Percentiles rank a stretch among this genome's conserved stretches.
phyloP scores from a whole-genome alignment of 140 eudicot genomes.

The Cichorium intybus region DNA sequence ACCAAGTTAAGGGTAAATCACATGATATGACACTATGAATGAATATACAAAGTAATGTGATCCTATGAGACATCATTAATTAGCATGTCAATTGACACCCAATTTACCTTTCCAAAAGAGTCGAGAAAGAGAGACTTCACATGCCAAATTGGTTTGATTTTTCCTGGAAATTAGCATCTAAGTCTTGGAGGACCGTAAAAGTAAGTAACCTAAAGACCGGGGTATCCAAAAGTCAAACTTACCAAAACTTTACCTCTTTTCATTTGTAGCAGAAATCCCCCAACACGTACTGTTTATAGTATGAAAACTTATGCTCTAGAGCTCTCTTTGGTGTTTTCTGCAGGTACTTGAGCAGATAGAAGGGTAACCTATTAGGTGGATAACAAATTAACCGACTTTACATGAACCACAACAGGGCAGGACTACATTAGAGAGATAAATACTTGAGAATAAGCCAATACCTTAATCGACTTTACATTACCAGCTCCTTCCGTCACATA shows the following conservation, averaged over 20 bases:
- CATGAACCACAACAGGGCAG: too few species aligned
- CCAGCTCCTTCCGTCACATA: too few species aligned
- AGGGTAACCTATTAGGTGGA: too few species aligned
- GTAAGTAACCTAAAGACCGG: not conserved
- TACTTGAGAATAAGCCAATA: too few species aligned
- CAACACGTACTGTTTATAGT: not conserved
- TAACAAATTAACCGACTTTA: too few species aligned
- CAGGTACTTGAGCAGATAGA: too few species aligned
- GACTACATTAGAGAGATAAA: too few species aligned
- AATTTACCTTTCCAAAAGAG: not conserved
- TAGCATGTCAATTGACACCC: not conserved
- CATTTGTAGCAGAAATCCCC: constrained; percentile 5
- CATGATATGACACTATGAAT: too few species aligned
- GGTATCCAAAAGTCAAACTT: constrained; percentile 9
- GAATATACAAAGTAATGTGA: too few species aligned
- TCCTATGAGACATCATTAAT: not conserved
- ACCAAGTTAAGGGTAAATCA: too few species aligned
- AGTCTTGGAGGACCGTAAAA: not conserved
- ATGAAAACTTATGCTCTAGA: constrained; percentile 2
- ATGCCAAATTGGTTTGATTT: not conserved
- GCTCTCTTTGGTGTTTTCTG: constrained; percentile 26
- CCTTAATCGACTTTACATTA: too few species aligned
- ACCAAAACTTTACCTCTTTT: not conserved
- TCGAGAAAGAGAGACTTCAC: not conserved
- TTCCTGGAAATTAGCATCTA: not conserved